Evolutionary conservation across 2,329 filamentous ascomycete genomes (phyloP).

Genomic region (Ilyonectria sp.): DNA sequence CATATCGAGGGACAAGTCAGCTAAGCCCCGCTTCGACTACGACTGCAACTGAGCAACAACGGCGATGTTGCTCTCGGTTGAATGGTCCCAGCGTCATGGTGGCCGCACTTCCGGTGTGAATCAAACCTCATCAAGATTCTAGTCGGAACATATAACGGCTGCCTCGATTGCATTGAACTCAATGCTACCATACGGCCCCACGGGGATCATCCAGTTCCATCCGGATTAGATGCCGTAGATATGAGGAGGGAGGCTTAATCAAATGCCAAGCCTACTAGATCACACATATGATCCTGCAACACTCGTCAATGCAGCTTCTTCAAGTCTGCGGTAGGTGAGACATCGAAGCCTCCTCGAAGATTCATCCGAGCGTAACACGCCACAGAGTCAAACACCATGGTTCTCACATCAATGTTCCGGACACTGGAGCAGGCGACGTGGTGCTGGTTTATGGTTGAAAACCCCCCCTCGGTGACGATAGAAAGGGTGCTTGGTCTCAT

Average conservation of each 20-base stretch:
- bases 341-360: neutral
- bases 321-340: neutral
- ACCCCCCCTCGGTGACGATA: neutral
- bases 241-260: neutral
- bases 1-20: constrained; percentile 9
- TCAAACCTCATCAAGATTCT: neutral
- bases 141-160: constrained; percentile 3
- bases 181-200: neutral
- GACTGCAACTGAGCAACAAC: constrained; percentile 1
- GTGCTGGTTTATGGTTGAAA: neutral
- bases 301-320: neutral
- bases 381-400: neutral
- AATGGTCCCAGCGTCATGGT: constrained; percentile 3
- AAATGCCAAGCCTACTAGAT: neutral
- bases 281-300: neutral
- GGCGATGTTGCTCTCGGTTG: constrained; percentile 6
- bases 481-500: neutral
- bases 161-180: neutral
- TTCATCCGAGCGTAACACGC: neutral
- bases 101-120: constrained; percentile 1
- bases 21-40: constrained; percentile 8
- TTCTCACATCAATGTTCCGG: neutral
- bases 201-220: neutral
- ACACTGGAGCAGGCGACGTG: neutral
- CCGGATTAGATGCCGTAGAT: neutral